Conservation (phyloP, 306 rosid species). For the Castanea crenata region DNA sequence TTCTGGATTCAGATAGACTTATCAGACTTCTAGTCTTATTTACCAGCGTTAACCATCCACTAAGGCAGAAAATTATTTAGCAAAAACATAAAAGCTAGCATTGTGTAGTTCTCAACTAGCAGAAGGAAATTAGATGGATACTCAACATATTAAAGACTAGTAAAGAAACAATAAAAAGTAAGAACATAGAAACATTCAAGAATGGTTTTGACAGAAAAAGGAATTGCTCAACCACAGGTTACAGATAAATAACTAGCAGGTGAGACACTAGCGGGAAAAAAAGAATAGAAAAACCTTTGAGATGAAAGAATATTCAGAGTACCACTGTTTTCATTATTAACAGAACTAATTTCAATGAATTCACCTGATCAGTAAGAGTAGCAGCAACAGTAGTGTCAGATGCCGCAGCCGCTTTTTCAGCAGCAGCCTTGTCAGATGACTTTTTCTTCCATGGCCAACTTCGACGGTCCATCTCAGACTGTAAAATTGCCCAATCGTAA, state of each 20-base stretch:
- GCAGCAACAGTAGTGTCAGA: constrained; percentile 46
- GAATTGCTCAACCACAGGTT: not conserved
- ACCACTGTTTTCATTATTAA: not conserved
- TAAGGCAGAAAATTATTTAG: too few species aligned
- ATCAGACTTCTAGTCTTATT: too few species aligned
- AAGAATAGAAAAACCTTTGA: not conserved
- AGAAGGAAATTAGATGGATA: constrained; percentile 3
- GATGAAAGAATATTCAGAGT: not conserved
- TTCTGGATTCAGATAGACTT: too few species aligned
- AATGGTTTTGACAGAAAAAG: not conserved
- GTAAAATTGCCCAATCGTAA: constrained; percentile 9
- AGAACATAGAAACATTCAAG: not conserved
- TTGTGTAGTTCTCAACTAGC: not conserved
- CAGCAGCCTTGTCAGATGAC: constrained; percentile 71
- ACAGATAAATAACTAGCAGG: constrained; percentile 1
- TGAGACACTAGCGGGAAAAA: not conserved
- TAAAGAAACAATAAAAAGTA: not conserved
- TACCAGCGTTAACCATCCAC: too few species aligned
- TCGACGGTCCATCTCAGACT: constrained; percentile 75
- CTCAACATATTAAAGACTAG: not conserved
- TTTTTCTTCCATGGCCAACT: constrained; percentile 99
- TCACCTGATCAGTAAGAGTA: constrained; percentile 59
- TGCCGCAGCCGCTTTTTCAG: constrained; percentile 57
- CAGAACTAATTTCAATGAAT: constrained; percentile 7
- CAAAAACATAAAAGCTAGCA: not conserved